Evolutionary conservation across 257 asterid genomes (phyloP).

Genomic region (Nicotiana attenuata): DNA sequence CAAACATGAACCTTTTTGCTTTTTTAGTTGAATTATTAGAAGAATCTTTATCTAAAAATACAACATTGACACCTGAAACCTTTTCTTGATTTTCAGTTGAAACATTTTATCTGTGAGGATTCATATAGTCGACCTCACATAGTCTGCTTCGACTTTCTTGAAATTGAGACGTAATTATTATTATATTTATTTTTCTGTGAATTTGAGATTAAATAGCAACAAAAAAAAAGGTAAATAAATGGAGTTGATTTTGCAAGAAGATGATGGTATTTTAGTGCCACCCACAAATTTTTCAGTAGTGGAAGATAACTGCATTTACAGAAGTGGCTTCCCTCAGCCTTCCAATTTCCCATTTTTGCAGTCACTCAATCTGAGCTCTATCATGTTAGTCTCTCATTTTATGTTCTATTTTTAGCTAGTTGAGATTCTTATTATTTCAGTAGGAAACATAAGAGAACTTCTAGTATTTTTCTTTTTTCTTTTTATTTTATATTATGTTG

Average conservation of each 20-base stretch:
- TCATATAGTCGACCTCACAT: no score
- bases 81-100: not conserved
- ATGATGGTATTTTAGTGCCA: slow-evolving; percentile 12
- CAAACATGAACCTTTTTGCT: not conserved
- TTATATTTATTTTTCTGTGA: not conserved
- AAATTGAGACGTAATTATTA: not conserved
- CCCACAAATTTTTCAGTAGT: slow-evolving; percentile 34
- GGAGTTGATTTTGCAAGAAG: slow-evolving; percentile 29
- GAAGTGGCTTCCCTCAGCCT: slow-evolving; percentile 42
- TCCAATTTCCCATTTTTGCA: slow-evolving; percentile 34
- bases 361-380: slow-evolving; percentile 34
- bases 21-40: not conserved
- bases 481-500: no score
- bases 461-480: no score
- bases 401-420: not conserved
- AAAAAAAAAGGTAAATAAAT: not conserved
- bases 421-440: no score
- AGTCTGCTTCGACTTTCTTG: not conserved
- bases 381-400: slow-evolving; percentile 22
- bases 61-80: not conserved
- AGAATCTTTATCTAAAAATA: not conserved
- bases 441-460: no score
- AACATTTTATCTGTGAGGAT: no score
- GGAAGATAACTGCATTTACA: slow-evolving; percentile 33
- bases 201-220: not conserved